Percentiles rank a stretch among this genome's conserved stretches.
These are phyloP conservation scores for Lasiosphaeriaceae sp. DNA, from an alignment of 495 filamentous ascomycete species.

Conservation along the genomic window DNA sequence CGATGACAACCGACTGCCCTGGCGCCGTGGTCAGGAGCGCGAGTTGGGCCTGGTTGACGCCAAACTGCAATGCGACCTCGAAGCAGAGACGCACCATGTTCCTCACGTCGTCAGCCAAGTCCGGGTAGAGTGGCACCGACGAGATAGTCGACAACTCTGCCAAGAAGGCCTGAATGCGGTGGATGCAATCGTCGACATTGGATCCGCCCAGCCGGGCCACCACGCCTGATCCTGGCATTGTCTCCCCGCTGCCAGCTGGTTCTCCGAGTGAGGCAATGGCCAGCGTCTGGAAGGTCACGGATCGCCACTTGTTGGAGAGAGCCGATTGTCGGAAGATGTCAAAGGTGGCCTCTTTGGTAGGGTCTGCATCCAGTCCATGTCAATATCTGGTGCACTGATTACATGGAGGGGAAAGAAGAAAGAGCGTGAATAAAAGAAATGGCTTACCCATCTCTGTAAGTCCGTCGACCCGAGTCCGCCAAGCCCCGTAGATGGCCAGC, in stretches of 20 bases:
- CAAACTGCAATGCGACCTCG: constrained; percentile 1
- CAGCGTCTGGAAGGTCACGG: not conserved
- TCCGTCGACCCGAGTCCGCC: not conserved
- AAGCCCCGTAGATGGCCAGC: not conserved
- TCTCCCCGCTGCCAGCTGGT: not conserved
- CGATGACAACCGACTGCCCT: not conserved
- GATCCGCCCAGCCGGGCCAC: not conserved
- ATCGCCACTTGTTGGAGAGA: constrained; percentile 2
- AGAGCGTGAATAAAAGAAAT: not conserved
- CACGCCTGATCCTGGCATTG: not conserved
- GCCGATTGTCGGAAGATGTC: not conserved
- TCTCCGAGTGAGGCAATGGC: not conserved
- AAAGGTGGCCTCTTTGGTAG: not conserved
- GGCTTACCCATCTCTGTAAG: not conserved
- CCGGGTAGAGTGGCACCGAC: not conserved
- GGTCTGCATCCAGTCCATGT: not conserved
- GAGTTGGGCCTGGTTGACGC: constrained; percentile 2
- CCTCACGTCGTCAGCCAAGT: not conserved
- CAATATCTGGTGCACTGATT: not conserved
- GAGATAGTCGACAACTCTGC: not conserved
- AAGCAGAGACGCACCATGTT: not conserved
- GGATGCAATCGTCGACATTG: not conserved
- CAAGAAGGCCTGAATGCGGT: not conserved
- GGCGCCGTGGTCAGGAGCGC: not conserved
- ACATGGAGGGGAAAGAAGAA: not conserved